A percentile compares a stretch with the other conserved stretches of the same genome.
phyloP scores from a whole-genome alignment of 106 monocot genomes.

The Dioscorea dumetorum region DNA sequence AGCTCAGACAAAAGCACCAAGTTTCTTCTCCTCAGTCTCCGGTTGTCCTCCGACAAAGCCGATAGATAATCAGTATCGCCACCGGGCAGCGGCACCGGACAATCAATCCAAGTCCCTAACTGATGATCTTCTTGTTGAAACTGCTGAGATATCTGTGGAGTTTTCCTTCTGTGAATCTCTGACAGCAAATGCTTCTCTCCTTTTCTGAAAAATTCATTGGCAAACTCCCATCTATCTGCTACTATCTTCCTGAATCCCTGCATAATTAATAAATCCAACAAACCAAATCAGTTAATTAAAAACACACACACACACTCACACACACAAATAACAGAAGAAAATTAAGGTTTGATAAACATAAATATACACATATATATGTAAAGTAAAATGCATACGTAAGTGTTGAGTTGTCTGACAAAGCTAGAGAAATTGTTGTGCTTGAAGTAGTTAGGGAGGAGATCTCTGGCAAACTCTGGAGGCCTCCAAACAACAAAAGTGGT shows the following conservation, averaged over 20 bases:
- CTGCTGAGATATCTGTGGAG: constrained; percentile 13
- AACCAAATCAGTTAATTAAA: neutral
- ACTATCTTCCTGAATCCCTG: constrained; percentile 96
- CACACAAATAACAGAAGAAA: too few species aligned
- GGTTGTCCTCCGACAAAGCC: constrained; percentile 53
- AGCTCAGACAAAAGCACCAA: constrained; percentile 54
- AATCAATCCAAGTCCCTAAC: neutral
- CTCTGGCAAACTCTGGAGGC: constrained; percentile 77
- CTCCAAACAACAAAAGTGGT: constrained; percentile 86
- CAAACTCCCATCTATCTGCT: constrained; percentile 92
- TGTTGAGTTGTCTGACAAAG: constrained; percentile 96
- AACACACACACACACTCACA: too few species aligned
- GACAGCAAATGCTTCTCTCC: constrained; percentile 72
- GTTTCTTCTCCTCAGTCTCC: constrained; percentile 55
- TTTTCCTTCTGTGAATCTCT: constrained; percentile 70
- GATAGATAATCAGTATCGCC: constrained; percentile 22
- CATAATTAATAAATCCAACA: neutral
- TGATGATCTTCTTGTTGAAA: constrained; percentile 1
- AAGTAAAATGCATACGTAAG: constrained; percentile 52
- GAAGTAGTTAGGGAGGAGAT: constrained; percentile 89
- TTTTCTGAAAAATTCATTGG: constrained; percentile 78
- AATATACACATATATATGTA: neutral
- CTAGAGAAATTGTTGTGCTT: constrained; percentile 98
- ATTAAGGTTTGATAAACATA: neutral
- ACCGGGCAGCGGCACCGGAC: neutral